Evolutionary conservation across 2,329 filamentous ascomycete species (phyloP).

Genomic region (Phyllachora maydis): DNA sequence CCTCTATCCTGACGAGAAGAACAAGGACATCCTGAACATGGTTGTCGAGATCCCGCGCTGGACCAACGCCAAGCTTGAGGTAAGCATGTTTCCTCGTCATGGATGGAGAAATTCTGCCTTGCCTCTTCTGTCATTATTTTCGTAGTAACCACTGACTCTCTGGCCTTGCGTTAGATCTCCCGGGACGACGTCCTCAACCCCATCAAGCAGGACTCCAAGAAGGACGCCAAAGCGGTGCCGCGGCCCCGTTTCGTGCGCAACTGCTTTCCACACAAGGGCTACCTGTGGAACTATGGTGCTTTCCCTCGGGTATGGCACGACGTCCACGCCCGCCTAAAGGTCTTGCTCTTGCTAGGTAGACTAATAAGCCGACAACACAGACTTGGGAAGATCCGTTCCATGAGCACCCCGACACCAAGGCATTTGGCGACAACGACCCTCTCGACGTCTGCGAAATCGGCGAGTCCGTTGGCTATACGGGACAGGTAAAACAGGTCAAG

Average conservation of each 20-base stretch:
- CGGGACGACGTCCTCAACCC: slow-evolving; percentile 97
- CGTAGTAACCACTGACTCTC: not conserved
- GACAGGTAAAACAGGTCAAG: slow-evolving; percentile 99
- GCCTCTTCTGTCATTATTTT: too few relatives aligned
- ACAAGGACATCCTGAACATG: slow-evolving; percentile 97
- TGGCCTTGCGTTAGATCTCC: slow-evolving; percentile 50
- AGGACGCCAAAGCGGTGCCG: too few relatives aligned
- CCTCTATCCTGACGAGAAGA: slow-evolving; percentile 89
- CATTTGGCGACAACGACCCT: slow-evolving; percentile 98
- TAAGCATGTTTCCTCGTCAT: slow-evolving; percentile 25
- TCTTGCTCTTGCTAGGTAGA: slow-evolving; percentile 2
- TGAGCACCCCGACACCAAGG: slow-evolving; percentile 96
- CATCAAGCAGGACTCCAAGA: slow-evolving; percentile 99
- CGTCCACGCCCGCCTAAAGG: slow-evolving; percentile 4
- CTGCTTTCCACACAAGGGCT: slow-evolving; percentile 99
- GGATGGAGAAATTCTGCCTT: too few relatives aligned
- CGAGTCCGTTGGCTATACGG: slow-evolving; percentile 87
- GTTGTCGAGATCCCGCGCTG: slow-evolving; percentile 97
- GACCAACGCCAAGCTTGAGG: slow-evolving; percentile 99
- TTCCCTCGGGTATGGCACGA: slow-evolving; percentile 83
- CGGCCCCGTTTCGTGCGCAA: slow-evolving; percentile 98
- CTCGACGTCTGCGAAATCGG: slow-evolving; percentile 99
- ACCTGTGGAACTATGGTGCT: slow-evolving; percentile 99
- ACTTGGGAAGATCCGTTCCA: slow-evolving; percentile 98
- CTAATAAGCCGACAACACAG: slow-evolving; percentile 21